Percentiles rank a stretch among this genome's conserved stretches.
Evolutionary conservation across 2,329 filamentous ascomycete species (phyloP).

Genomic region (Cladobotryum protrusum): DNA sequence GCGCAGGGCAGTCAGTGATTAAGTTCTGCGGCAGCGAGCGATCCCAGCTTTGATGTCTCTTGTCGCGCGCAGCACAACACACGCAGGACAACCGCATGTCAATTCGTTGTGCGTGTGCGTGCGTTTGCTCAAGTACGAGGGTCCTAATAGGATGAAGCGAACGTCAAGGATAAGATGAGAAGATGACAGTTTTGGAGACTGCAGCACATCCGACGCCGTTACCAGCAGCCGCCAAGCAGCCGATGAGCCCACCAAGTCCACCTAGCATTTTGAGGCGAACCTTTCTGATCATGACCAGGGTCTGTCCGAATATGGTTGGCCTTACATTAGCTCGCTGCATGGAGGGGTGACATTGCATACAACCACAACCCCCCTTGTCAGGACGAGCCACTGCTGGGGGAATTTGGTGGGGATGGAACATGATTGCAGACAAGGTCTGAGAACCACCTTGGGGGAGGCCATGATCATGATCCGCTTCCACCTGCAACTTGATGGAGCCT

Average conservation of each 20-base stretch:
- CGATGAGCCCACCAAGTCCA: conserved; percentile 13
- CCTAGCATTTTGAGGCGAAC: conserved; percentile 24
- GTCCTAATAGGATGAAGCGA: conserved; percentile 6
- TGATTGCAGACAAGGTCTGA: not conserved
- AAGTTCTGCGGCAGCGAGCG: conserved; percentile 3
- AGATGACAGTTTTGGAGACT: conserved; percentile 15
- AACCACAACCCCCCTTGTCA: conserved; percentile 10
- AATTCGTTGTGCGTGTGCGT: conserved; percentile 2
- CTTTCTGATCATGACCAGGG: conserved; percentile 19
- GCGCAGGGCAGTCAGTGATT: conserved; percentile 3
- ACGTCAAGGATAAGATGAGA: conserved; percentile 12
- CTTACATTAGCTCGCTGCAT: conserved; percentile 28
- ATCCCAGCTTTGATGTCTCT: conserved; percentile 8
- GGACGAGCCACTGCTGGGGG: conserved; percentile 10
- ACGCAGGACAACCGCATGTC: conserved; percentile 4
- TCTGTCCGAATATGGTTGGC: conserved; percentile 25
- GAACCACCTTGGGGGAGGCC: conserved; percentile 4
- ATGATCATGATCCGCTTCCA: conserved; percentile 5
- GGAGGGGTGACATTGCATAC: conserved; percentile 26
- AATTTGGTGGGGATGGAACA: conserved; percentile 2
- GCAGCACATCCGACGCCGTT: conserved; percentile 1
- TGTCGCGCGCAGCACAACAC: conserved; percentile 1
- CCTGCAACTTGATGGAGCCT: conserved; percentile 10
- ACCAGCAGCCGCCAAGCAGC: not conserved
- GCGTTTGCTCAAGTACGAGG: conserved; percentile 5